Conservation (phyloP, 1,139 yeast genomes). For the Taphrina wiesneri region DNA sequence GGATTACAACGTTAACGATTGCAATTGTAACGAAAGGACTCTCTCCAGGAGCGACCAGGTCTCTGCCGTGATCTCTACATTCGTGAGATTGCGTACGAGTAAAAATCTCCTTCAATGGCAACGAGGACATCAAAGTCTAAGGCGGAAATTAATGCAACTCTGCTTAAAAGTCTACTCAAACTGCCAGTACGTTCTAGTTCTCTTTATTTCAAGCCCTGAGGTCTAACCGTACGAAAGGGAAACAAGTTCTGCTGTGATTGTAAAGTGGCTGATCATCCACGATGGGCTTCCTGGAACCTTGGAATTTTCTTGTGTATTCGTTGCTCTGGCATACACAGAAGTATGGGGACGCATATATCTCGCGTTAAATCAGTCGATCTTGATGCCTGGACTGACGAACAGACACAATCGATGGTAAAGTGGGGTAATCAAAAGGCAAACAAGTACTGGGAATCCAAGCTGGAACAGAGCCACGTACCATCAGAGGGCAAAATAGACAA, state of each 20-base stretch:
- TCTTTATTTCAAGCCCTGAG: neutral
- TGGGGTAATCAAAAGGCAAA: constrained; percentile 89
- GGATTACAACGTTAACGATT: neutral
- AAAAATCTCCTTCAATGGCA: too few species aligned
- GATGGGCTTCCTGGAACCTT: constrained; percentile 97
- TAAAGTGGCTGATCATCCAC: constrained; percentile 81
- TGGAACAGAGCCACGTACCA: constrained; percentile 72
- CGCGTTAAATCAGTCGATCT: constrained; percentile 83
- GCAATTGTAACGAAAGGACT: too few species aligned
- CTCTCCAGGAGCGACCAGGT: neutral
- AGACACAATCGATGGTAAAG: constrained; percentile 72
- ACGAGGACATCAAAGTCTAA: constrained; percentile 40
- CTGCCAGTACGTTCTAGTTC: constrained; percentile 52
- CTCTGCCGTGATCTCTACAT: neutral
- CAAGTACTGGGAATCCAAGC: constrained; percentile 72
- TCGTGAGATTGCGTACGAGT: neutral
- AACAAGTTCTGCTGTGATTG: constrained; percentile 90
- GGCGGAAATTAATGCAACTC: constrained; percentile 56
- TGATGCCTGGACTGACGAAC: constrained; percentile 96
- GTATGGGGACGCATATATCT: constrained; percentile 88
- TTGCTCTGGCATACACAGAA: constrained; percentile 93
- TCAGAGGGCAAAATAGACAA: constrained; percentile 81
- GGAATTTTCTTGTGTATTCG: constrained; percentile 90
- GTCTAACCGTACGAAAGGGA: constrained; percentile 42
- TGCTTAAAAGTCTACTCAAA: constrained; percentile 68